phyloP scores from a whole-genome alignment of 352 stramenopile species.

The Pythium rishiriense region DNA sequence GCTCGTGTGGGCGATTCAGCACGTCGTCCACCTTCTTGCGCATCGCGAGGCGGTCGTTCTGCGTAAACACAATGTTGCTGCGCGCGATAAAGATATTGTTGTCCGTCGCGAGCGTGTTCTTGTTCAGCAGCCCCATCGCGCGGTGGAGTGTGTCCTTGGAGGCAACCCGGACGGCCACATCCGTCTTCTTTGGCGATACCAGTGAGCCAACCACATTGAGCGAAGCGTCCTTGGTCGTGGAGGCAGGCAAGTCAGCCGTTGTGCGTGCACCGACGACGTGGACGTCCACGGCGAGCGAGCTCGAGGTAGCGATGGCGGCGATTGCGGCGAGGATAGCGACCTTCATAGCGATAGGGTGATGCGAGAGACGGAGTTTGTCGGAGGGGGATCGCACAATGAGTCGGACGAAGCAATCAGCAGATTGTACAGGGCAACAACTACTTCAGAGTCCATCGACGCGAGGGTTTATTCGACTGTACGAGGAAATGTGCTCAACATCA shows the following conservation, averaged over 20 bases:
- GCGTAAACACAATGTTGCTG: conserved; percentile 36
- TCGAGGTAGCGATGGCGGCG: conserved; percentile 6
- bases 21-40: conserved; percentile 24
- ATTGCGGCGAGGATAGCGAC: conserved; percentile 9
- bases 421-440: no score
- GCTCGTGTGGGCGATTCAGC: conserved; percentile 8
- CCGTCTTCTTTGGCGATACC: background rate
- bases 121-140: conserved; percentile 39
- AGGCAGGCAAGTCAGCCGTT: background rate
- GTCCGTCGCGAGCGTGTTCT: conserved; percentile 39
- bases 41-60: conserved; percentile 36
- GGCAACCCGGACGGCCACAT: conserved; percentile 12
- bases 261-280: conserved; percentile 10
- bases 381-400: conserved; percentile 2
- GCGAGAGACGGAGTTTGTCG: no score
- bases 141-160: conserved; percentile 28
- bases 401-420: no score
- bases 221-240: background rate
- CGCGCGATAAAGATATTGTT: conserved; percentile 40
- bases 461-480: no score
- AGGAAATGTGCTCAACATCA: no score
- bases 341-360: conserved; percentile 15
- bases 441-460: no score
- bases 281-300: conserved; percentile 15
- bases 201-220: conserved; percentile 17